Conservation (phyloP, 805 yeast genomes). For the Kurtzmaniella cleridarum region DNA sequence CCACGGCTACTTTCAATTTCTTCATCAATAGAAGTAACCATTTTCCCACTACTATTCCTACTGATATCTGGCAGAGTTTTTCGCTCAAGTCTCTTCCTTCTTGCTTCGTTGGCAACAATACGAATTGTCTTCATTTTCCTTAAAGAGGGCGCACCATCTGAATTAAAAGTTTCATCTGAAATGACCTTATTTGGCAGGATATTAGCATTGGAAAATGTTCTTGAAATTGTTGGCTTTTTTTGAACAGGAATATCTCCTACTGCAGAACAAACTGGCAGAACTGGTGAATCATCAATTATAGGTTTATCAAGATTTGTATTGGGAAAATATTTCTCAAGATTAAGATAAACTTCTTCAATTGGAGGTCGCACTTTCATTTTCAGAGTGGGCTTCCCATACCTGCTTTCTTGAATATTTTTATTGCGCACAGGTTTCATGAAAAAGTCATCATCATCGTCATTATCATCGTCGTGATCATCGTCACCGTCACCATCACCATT, state of each 20-base stretch:
- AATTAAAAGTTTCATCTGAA: too few relatives aligned
- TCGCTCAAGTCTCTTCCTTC: conserved; percentile 28
- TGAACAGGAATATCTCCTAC: not conserved
- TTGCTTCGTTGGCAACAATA: conserved; percentile 88
- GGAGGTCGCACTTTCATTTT: conserved; percentile 82
- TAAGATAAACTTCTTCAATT: conserved; percentile 86
- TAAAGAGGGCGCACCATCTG: conserved; percentile 12
- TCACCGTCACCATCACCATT: conserved; percentile 16
- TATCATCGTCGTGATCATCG: conserved; percentile 11
- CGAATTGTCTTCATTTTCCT: conserved; percentile 86
- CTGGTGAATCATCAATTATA: conserved; percentile 65
- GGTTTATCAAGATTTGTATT: conserved; percentile 89
- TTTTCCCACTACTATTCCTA: conserved; percentile 1
- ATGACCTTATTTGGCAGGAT: conserved; percentile 22
- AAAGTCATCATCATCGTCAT: conserved; percentile 24
- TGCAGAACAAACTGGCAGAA: conserved; percentile 51
- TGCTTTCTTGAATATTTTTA: not conserved
- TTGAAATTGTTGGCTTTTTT: conserved; percentile 31
- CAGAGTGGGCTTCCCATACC: conserved; percentile 5
- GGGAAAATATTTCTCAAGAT: conserved; percentile 89
- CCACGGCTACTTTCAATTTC: not conserved
- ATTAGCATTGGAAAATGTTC: conserved; percentile 40
- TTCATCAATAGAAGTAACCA: not conserved
- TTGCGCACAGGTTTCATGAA: conserved; percentile 12
- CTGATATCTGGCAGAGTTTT: conserved; percentile 5